phyloP scores from a whole-genome alignment of 805 yeast genomes.

The Wickerhamomyces chaumierensis region DNA sequence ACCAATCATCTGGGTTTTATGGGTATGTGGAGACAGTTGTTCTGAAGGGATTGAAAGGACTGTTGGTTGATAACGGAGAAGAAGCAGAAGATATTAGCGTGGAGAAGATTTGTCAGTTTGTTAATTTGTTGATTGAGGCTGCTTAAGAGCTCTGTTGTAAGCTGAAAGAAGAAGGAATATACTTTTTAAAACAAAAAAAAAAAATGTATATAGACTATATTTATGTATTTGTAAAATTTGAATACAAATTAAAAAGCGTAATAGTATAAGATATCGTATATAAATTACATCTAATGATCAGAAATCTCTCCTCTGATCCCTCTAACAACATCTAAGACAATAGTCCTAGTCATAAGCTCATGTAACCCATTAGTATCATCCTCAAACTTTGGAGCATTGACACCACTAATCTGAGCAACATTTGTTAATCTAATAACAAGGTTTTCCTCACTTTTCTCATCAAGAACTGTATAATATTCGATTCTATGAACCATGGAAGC shows the following conservation, averaged over 20 bases:
- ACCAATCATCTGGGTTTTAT: background rate
- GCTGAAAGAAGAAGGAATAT: no score
- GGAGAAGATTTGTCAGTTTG: no score
- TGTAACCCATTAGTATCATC: slow-evolving; percentile 16
- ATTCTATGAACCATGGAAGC: slow-evolving; percentile 11
- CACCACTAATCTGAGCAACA: slow-evolving; percentile 2
- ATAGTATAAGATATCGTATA: no score
- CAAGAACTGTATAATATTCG: slow-evolving; percentile 11
- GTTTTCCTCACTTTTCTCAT: slow-evolving; percentile 5
- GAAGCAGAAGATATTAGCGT: no score
- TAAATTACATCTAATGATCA: no score
- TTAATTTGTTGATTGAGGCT: no score
- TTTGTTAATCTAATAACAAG: slow-evolving; percentile 15
- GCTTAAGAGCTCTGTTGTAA: no score
- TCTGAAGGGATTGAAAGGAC: background rate
- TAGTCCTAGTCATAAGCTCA: slow-evolving; percentile 18
- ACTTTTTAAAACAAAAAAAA: no score
- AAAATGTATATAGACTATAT: no score
- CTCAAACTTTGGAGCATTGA: slow-evolving; percentile 4
- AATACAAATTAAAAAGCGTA: no score
- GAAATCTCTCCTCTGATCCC: no score
- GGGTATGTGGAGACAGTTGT: background rate
- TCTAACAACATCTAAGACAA: slow-evolving; percentile 15
- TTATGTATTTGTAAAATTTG: no score
- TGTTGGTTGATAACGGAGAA: background rate